These are phyloP conservation scores for Ustilago loliicola DNA, from an alignment of 1,284 basidiomycete species.

Conservation along the genomic window DNA sequence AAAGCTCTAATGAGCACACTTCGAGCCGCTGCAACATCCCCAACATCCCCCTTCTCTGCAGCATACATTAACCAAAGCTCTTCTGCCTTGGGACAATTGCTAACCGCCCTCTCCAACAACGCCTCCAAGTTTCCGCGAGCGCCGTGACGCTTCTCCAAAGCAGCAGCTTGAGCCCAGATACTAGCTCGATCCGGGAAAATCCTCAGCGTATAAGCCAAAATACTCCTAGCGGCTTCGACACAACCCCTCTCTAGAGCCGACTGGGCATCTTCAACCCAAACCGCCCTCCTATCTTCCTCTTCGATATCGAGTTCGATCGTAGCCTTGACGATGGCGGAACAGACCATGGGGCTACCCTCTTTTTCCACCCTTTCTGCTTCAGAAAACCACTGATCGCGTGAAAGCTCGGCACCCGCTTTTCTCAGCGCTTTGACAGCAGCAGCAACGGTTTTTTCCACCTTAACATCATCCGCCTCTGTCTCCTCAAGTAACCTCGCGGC, in stretches of 20 bases:
- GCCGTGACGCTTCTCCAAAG: constrained; percentile 90
- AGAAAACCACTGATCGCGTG: constrained; percentile 93
- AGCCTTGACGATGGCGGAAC: constrained; percentile 94
- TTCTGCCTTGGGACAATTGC: constrained; percentile 92
- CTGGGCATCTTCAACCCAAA: constrained; percentile 94
- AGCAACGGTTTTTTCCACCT: constrained; percentile 89
- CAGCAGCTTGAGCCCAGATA: constrained; percentile 90
- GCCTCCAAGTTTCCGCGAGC: constrained; percentile 84
- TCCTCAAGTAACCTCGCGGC: constrained; percentile 87
- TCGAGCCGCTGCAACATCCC: constrained; percentile 85
- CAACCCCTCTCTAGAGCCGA: constrained; percentile 80
- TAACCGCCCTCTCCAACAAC: constrained; percentile 84
- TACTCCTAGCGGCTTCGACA: constrained; percentile 85
- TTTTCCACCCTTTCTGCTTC: constrained; percentile 92
- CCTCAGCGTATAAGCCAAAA: constrained; percentile 88
- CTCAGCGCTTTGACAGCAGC: constrained; percentile 83
- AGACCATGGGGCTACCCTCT: constrained; percentile 86
- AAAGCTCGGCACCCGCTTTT: constrained; percentile 87
- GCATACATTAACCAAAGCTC: constrained; percentile 97
- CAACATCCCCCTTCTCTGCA: constrained; percentile 89
- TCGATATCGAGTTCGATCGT: constrained; percentile 94
- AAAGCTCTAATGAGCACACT: constrained; percentile 90
- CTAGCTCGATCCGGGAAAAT: constrained; percentile 87
- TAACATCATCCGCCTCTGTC: constrained; percentile 71
- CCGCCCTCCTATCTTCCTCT: constrained; percentile 88